Percentiles rank a stretch among this genome's conserved stretches.
Evolutionary conservation across 768 basidiomycete species (phyloP).

Genomic region (Lactarius hatsudake): DNA sequence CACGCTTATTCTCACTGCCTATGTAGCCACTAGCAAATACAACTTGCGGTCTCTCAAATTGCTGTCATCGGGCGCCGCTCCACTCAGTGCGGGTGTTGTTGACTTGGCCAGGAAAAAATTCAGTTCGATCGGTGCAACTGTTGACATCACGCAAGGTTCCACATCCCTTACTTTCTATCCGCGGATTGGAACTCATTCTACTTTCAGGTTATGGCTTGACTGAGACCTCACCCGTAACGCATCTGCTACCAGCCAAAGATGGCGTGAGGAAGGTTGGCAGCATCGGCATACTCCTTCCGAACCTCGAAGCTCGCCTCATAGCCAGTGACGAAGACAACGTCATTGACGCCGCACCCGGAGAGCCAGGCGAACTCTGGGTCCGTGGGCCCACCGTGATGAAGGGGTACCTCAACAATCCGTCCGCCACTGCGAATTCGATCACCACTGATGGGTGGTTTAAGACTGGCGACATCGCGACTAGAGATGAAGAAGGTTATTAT

Average conservation of each 20-base stretch:
- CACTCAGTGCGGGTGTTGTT: constrained; percentile 63
- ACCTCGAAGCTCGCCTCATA: constrained; percentile 72
- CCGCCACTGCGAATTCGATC: constrained; percentile 67
- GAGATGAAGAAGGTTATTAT: constrained; percentile 69
- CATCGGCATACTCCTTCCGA: constrained; percentile 68
- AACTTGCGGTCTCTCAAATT: constrained; percentile 57
- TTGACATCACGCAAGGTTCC: constrained; percentile 52
- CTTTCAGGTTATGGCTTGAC: constrained; percentile 69
- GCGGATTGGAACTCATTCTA: constrained; percentile 16
- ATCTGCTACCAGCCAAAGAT: constrained; percentile 48
- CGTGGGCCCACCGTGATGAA: constrained; percentile 81
- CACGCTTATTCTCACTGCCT: constrained; percentile 1
- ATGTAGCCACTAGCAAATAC: constrained; percentile 59
- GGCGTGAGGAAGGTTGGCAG: constrained; percentile 54
- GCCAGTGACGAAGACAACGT: constrained; percentile 57
- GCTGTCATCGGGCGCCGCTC: constrained; percentile 77
- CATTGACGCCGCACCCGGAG: constrained; percentile 48
- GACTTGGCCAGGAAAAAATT: constrained; percentile 43
- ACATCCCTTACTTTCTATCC: constrained; percentile 1
- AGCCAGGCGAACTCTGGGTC: constrained; percentile 80
- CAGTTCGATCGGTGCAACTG: constrained; percentile 40
- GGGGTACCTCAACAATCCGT: constrained; percentile 73
- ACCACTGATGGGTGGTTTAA: constrained; percentile 80
- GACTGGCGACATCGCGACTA: constrained; percentile 77
- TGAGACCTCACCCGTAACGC: constrained; percentile 75